Conservation (phyloP, 2,329 filamentous ascomycete genomes). For the Phaeosphaeriaceae sp. region DNA sequence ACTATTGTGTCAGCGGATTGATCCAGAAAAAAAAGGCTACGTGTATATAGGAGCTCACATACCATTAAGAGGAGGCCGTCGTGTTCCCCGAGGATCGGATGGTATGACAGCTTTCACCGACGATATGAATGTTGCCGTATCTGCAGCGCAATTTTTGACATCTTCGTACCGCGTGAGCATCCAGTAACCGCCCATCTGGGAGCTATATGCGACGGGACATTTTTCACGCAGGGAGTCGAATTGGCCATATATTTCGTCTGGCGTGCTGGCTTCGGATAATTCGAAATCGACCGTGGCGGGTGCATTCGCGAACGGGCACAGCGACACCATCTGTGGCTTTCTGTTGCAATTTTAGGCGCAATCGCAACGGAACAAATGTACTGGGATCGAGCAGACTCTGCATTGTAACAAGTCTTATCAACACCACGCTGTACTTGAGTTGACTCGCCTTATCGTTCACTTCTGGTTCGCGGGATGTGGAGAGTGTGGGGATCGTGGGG, state of each 20-base stretch:
- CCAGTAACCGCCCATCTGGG: constrained; percentile 1
- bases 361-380: background rate
- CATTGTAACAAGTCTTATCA: background rate
- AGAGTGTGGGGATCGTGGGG: background rate
- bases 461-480: background rate
- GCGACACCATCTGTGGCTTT: background rate
- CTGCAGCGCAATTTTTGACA: background rate
- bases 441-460: background rate
- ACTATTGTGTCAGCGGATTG: background rate
- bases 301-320: background rate
- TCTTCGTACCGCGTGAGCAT: constrained; percentile 1
- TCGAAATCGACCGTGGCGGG: background rate
- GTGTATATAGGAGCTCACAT: background rate
- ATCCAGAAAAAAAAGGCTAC: background rate
- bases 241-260: background rate
- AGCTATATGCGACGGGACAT: background rate
- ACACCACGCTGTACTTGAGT: background rate
- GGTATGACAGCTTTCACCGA: background rate
- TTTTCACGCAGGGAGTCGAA: background rate
- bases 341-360: background rate
- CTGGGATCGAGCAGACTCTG: background rate
- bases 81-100: background rate
- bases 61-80: background rate
- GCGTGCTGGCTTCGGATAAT: background rate
- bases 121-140: background rate